Base-by-base conservation (phyloP, 495 filamentous ascomycete genomes). In the Aspergillus baeticus region DNA sequence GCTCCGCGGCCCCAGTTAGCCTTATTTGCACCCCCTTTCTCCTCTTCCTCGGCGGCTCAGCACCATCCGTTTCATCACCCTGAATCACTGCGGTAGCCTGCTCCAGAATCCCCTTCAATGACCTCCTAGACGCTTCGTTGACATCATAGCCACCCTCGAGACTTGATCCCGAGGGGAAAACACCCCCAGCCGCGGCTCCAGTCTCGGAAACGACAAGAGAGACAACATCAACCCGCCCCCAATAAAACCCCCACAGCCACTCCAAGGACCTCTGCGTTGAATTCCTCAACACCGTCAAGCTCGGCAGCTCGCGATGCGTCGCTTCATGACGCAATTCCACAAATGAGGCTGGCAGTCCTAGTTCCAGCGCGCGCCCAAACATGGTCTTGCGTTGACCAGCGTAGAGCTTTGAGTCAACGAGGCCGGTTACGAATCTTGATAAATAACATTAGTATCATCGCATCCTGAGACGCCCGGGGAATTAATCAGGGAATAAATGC, bases 231-330 rank as follows among this genome's bases (percentile, higher is more conserved):
- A 67, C 51, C 23, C 61, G 69, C 5, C 54, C 70, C 93, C 93
- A 98, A 70, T 96, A 96, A 63, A 87, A 87, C 35, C 80, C 77
- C 90, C 90, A 96, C 45, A 97, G 79, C 93, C 93, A 97, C 26
- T 79, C 81, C 47, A 98, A 73, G 2, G 85, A 89, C 60, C 85
- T 81, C 58, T 77, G 61, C 2, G 86, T 79, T 5, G 87, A 84
- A 11, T 77, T 76, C 50, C 89, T 77, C 51, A 97, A 71, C 22
- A 89, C 82, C 6, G 79, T 71, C 48, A 97, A 72, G 1, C 84
- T 83, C 1, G 93, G 92, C 51, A 96, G 72, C 62, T 91, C 87
- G 59, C 91, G 88, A 69, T 98, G 93, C 35, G 91, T 94, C 31
- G 89, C 89, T 67, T 94, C 87, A 64, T 98, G 93, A 15, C 93